These are phyloP conservation scores for Anisodus acutangulus DNA, from an alignment of 257 asterid species.

Conservation along the genomic window DNA sequence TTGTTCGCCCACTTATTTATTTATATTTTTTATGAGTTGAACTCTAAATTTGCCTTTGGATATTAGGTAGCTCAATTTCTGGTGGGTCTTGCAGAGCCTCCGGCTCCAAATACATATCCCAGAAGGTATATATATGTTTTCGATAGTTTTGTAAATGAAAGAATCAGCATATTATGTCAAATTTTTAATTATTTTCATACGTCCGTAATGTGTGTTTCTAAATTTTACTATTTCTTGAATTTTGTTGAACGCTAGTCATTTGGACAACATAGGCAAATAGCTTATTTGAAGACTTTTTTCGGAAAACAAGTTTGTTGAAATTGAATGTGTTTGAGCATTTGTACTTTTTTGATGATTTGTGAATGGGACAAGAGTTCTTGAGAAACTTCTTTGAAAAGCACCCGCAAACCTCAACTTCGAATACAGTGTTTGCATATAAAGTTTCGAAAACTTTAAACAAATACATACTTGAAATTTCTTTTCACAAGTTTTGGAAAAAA, in stretches of 20 bases:
- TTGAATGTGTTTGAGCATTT: slow-evolving; percentile 23
- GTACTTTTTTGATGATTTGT: background rate
- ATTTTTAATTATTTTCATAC: background rate
- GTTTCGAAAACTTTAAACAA: background rate
- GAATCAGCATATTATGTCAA: background rate
- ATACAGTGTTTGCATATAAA: background rate
- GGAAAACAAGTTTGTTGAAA: background rate
- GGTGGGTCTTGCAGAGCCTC: slow-evolving; percentile 87
- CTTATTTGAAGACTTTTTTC: background rate
- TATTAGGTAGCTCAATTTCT: slow-evolving; percentile 88
- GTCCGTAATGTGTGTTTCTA: background rate
- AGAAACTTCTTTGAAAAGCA: background rate
- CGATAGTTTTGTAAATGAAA: background rate
- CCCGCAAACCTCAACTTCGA: background rate
- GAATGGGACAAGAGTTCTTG: background rate
- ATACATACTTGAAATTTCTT: background rate
- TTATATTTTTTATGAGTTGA: slow-evolving; percentile 28
- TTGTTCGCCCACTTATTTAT: slow-evolving; percentile 34
- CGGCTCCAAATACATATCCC: slow-evolving; percentile 74
- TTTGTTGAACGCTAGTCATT: background rate
- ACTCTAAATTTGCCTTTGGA: slow-evolving; percentile 28
- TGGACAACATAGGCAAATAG: background rate
- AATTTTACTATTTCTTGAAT: background rate
- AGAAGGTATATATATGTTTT: slow-evolving; percentile 54
- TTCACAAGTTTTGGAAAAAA: background rate